Base-by-base conservation (phyloP, 495 filamentous ascomycete genomes). In the Penicillium psychrofluorescens region DNA sequence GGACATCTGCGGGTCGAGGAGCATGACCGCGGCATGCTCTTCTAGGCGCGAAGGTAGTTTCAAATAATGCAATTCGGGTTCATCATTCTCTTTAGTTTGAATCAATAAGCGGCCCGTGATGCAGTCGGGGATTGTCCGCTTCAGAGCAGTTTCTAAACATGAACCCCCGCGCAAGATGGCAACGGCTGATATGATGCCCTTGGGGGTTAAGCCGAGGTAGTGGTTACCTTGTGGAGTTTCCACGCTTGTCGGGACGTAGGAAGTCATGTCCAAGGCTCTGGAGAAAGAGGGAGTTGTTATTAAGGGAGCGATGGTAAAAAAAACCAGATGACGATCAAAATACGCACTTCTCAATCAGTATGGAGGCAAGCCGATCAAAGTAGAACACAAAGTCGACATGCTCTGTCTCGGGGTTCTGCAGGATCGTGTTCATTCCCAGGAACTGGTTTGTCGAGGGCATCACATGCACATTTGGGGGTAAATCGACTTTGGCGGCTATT, bases 311-410 rank as follows among this genome's bases (percentile, higher is more conserved):
- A 31, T 34, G 10, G 28, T n/a, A 16, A 14, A 3, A 4, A 14
- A 8, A 0, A 28, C 10, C 9, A 22, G 22, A 22, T 22, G 4
- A 22, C 22, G 1, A 22, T 22, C 4, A 22, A 22, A 22, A 22
- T 22, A 22, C 22, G 51, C 70, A 89, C 80, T 80, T 79, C 61
- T 96, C 90, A 28, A 98, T 79, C 7, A 98, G 71, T n/a, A 96
- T 66, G 1, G 81, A 79, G 2, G 83, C 77, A 31, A 97, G 66
- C 13, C 92, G 81, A 65, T 98, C 87, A 54, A 96, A 95, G 62
- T 95, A 95, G 63, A 96, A 97, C 43, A 95, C 88, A 58, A 95
- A 97, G 48, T 96, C 90, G 49, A 95, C 92, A 34, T 84, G 78
- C 9, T 81, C 67, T 1, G 85, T 91, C 35, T 84, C 75, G 15